Evolutionary conservation across 768 basidiomycete species (phyloP).

Genomic region (Phaeotremella fagi): DNA sequence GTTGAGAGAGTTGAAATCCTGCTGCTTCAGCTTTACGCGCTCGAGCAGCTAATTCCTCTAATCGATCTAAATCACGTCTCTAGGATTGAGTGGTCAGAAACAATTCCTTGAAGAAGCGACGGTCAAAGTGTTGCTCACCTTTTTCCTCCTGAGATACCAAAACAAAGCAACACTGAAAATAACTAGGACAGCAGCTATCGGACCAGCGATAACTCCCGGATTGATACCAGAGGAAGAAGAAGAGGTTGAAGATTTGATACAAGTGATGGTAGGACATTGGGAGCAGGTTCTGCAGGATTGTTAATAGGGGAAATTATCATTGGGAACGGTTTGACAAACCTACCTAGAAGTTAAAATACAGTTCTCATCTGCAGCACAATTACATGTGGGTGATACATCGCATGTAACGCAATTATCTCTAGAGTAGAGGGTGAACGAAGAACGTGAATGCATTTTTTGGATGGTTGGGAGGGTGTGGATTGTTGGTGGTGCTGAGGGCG

Average conservation of each 20-base stretch:
- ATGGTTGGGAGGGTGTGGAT: too few relatives aligned
- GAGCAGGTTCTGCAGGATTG: slow-evolving; percentile 37
- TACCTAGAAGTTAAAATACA: slow-evolving; percentile 39
- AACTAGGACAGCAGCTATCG: slow-evolving; percentile 44
- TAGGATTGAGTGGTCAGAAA: slow-evolving; percentile 6
- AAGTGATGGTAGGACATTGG: slow-evolving; percentile 43
- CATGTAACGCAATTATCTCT: slow-evolving; percentile 27
- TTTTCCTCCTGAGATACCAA: slow-evolving; percentile 43
- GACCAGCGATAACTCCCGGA: slow-evolving; percentile 45
- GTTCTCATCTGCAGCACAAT: slow-evolving; percentile 36
- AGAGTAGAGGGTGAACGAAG: not conserved
- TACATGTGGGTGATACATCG: slow-evolving; percentile 31
- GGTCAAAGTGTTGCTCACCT: too few relatives aligned
- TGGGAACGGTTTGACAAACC: slow-evolving; percentile 5
- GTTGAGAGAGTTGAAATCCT: slow-evolving; percentile 42
- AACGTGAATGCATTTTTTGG: too few relatives aligned
- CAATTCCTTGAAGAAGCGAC: not conserved
- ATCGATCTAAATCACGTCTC: slow-evolving; percentile 38
- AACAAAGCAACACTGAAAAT: slow-evolving; percentile 43
- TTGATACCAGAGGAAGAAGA: slow-evolving; percentile 26
- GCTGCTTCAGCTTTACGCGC: slow-evolving; percentile 43
- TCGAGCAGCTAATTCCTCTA: slow-evolving; percentile 34
- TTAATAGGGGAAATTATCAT: slow-evolving; percentile 1
- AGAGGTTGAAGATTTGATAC: slow-evolving; percentile 22
- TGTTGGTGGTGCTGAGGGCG: too few relatives aligned